Evolutionary conservation across 352 stramenopile genomes (phyloP).

Genomic region (Albugo candida): DNA sequence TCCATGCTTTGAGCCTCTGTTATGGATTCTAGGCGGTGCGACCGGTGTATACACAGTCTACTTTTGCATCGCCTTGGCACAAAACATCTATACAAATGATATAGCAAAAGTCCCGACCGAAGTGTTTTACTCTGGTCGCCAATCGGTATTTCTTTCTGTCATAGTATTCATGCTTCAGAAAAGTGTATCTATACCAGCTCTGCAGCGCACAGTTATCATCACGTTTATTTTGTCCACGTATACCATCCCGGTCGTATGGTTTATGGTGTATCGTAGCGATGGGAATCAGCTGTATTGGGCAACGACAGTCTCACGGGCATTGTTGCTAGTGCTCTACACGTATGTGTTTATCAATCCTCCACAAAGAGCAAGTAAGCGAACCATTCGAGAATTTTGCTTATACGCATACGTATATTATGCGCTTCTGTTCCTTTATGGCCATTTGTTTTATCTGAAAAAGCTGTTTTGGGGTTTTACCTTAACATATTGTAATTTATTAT

Average conservation of each 20-base stretch:
- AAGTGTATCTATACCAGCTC: conserved; percentile 6
- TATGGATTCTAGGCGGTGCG: conserved; percentile 24
- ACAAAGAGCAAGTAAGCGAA: conserved; percentile 1
- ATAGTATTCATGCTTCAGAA: conserved; percentile 8
- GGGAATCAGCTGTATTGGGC: conserved; percentile 16
- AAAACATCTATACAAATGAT: conserved; percentile 1
- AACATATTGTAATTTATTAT: conserved; percentile 2
- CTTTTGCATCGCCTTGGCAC: conserved; percentile 3
- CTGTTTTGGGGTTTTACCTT: background rate
- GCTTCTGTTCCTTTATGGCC: conserved; percentile 4
- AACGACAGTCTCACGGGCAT: background rate
- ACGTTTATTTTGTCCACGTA: conserved; percentile 2
- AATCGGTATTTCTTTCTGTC: conserved; percentile 9
- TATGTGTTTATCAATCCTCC: conserved; percentile 7
- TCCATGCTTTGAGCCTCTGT: conserved; percentile 41
- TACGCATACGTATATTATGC: conserved; percentile 8
- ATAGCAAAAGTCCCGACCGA: conserved; percentile 7
- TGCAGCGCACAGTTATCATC: conserved; percentile 1
- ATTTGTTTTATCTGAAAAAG: conserved; percentile 6
- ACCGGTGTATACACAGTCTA: conserved; percentile 17
- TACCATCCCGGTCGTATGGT: conserved; percentile 2
- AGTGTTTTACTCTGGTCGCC: conserved; percentile 6
- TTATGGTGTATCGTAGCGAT: conserved; percentile 3
- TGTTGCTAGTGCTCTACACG: background rate
- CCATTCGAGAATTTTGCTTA: conserved; percentile 5